Evolutionary conservation across 2,329 filamentous ascomycete species (phyloP).

Genomic region (Albophoma yamanashiensis): DNA sequence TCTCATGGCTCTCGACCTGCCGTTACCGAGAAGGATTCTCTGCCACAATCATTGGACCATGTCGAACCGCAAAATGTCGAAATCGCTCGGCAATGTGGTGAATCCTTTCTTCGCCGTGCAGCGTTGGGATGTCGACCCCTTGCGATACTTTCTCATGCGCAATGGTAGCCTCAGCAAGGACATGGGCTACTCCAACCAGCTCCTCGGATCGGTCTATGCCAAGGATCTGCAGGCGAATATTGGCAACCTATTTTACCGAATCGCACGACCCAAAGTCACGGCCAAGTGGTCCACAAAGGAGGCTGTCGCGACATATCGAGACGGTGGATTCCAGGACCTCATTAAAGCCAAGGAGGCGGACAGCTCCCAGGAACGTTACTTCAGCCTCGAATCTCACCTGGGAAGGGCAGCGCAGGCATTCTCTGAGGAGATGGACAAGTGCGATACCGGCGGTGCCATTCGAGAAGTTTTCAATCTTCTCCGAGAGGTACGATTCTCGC

Average conservation of each 20-base stretch:
- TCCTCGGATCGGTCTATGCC: conserved; percentile 67
- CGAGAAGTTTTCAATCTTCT: conserved; percentile 52
- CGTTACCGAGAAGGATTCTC: conserved; percentile 67
- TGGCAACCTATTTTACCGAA: conserved; percentile 68
- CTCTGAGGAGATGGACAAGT: conserved; percentile 46
- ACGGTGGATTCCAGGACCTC: conserved; percentile 12
- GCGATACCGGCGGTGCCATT: conserved; percentile 56
- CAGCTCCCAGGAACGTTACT: conserved; percentile 3
- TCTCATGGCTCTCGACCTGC: conserved; percentile 75
- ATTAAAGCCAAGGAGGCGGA: not conserved
- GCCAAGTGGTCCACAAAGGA: conserved; percentile 51
- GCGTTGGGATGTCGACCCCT: conserved; percentile 74
- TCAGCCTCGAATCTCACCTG: conserved; percentile 17
- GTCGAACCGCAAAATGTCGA: conserved; percentile 88
- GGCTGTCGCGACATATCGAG: conserved; percentile 32
- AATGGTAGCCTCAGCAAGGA: conserved; percentile 71
- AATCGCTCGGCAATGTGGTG: conserved; percentile 88
- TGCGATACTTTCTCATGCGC: conserved; percentile 81
- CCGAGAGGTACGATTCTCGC: conserved; percentile 37
- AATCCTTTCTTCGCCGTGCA: conserved; percentile 88
- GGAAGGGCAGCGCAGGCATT: conserved; percentile 16
- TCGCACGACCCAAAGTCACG: conserved; percentile 50
- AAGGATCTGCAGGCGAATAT: conserved; percentile 67
- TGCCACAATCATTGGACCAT: conserved; percentile 96
- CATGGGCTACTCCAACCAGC: conserved; percentile 72